These are phyloP conservation scores for Ascochyta lentis DNA, from an alignment of 2,329 filamentous ascomycete genomes.

Conservation along the genomic window DNA sequence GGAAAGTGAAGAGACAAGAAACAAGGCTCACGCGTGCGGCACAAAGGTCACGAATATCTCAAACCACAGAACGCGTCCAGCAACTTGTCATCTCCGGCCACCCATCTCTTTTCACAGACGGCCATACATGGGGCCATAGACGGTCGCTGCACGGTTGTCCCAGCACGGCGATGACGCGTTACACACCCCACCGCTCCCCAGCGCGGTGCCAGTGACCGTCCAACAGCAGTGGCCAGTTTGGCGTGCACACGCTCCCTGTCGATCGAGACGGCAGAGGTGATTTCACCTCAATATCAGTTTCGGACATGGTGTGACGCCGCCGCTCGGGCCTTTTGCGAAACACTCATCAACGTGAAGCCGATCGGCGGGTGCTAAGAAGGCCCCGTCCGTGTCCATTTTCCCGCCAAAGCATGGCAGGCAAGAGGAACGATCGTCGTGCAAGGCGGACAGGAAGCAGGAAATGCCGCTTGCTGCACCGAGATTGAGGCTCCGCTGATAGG, in stretches of 20 bases:
- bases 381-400: neutral
- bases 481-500: slow-evolving; percentile 19
- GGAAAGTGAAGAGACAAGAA: slow-evolving; percentile 5
- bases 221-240: neutral
- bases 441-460: neutral
- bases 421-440: slow-evolving; percentile 4
- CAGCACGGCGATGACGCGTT: slow-evolving; percentile 17
- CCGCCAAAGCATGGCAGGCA: neutral
- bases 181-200: slow-evolving; percentile 5
- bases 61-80: slow-evolving; percentile 7
- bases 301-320: slow-evolving; percentile 13
- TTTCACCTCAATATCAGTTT: slow-evolving; percentile 6
- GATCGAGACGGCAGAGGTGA: slow-evolving; percentile 2
- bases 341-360: slow-evolving; percentile 11
- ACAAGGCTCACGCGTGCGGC: slow-evolving; percentile 7
- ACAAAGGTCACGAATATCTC: slow-evolving; percentile 6
- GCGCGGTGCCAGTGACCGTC: neutral
- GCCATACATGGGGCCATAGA: slow-evolving; percentile 7
- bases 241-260: slow-evolving; percentile 9
- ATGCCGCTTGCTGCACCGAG: neutral
- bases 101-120: slow-evolving; percentile 4
- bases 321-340: slow-evolving; percentile 17
- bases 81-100: slow-evolving; percentile 9
- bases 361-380: slow-evolving; percentile 7
- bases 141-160: slow-evolving; percentile 13